A percentile compares a stretch with the other conserved stretches of the same genome.
These are phyloP conservation scores for Penicillium sclerotigenum DNA, from an alignment of 2,329 filamentous ascomycete genomes.

Conservation along the genomic window DNA sequence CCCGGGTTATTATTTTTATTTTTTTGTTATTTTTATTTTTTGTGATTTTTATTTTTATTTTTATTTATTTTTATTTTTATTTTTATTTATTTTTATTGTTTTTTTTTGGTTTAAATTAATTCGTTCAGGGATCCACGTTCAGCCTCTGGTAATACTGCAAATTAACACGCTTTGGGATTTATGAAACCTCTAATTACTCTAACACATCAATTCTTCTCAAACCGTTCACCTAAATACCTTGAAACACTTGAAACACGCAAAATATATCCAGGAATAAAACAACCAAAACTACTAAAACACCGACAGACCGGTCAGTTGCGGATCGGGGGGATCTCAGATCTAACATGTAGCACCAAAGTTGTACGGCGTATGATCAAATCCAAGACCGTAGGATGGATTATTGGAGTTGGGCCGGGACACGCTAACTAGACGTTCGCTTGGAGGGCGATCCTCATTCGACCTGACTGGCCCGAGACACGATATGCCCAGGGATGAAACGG, in stretches of 20 bases:
- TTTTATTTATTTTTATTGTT: background rate
- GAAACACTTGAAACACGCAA: background rate
- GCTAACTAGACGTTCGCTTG: slow-evolving; percentile 7
- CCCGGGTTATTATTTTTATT: background rate
- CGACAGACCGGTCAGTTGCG: slow-evolving; percentile 1
- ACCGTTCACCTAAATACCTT: background rate
- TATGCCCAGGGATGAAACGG: slow-evolving; percentile 22
- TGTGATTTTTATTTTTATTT: no score
- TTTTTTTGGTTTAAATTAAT: background rate
- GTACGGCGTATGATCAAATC: slow-evolving; percentile 4
- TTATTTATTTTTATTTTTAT: no score
- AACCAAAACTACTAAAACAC: background rate
- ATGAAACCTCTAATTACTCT: background rate
- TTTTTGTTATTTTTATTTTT: background rate
- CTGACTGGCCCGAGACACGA: slow-evolving; percentile 23
- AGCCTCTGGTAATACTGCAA: slow-evolving; percentile 1
- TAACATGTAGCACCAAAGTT: slow-evolving; percentile 1
- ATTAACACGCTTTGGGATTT: background rate
- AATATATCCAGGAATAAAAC: background rate
- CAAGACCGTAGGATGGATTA: slow-evolving; percentile 4
- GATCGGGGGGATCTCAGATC: slow-evolving; percentile 7
- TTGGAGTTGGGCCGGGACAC: slow-evolving; percentile 10
- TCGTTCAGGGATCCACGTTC: slow-evolving; percentile 1
- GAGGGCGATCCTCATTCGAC: slow-evolving; percentile 10
- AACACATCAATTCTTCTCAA: no score